A percentile compares a stretch with the other conserved stretches of the same genome.
phyloP scores from a whole-genome alignment of 2,329 filamentous ascomycete species.

The Cercospora beticola region DNA sequence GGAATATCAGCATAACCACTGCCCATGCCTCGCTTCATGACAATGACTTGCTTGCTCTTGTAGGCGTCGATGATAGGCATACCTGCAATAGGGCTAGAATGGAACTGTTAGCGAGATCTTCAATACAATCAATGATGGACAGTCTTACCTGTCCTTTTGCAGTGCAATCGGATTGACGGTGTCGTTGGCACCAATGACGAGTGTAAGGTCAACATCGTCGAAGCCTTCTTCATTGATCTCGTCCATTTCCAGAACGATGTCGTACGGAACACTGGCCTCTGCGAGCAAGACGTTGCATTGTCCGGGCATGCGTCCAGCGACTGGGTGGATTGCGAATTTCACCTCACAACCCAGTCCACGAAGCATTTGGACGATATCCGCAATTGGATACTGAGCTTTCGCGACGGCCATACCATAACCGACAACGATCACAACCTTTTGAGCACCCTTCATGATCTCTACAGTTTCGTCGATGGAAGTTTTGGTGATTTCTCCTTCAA shows the following conservation, averaged over 20 bases:
- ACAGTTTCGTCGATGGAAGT: constrained; percentile 79
- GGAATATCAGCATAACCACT: constrained; percentile 88
- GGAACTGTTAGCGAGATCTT: constrained; percentile 17
- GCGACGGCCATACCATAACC: constrained; percentile 94
- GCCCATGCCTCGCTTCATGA: constrained; percentile 89
- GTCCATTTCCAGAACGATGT: constrained; percentile 92
- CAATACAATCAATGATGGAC: not conserved
- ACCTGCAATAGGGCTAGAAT: constrained; percentile 71
- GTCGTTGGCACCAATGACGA: constrained; percentile 86
- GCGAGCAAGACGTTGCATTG: constrained; percentile 90
- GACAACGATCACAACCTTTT: constrained; percentile 85
- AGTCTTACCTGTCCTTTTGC: constrained; percentile 60
- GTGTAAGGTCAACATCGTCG: constrained; percentile 75
- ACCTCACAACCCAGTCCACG: constrained; percentile 76
- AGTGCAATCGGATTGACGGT: constrained; percentile 89
- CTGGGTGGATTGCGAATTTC: constrained; percentile 74
- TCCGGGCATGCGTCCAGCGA: constrained; percentile 87
- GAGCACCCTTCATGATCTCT: constrained; percentile 70
- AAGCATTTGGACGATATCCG: constrained; percentile 73
- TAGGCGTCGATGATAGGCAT: constrained; percentile 92
- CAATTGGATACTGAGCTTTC: constrained; percentile 88
- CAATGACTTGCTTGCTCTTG: constrained; percentile 90
- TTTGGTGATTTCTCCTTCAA: constrained; percentile 76
- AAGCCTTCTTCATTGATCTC: constrained; percentile 90
- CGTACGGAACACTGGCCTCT: constrained; percentile 84